Percentiles rank a stretch among this genome's conserved stretches.
Conservation (phyloP, 2,329 filamentous ascomycete species). For the Fusarium verrucosum region DNA sequence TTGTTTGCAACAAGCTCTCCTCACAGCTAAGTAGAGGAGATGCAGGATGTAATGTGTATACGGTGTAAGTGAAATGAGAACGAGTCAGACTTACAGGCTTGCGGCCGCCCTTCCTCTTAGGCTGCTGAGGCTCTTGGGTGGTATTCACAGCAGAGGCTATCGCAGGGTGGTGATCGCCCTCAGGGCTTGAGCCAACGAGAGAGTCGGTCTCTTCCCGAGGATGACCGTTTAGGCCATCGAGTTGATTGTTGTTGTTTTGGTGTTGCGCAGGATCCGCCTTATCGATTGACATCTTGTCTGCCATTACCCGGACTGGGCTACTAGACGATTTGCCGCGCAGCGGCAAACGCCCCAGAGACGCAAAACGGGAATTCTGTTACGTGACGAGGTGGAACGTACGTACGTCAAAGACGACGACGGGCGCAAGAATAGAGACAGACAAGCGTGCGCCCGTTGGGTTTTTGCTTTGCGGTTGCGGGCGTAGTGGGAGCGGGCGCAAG, state of each 20-base stretch:
- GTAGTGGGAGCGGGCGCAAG: slow-evolving; percentile 50
- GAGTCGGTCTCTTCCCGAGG: slow-evolving; percentile 68
- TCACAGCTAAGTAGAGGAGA: not conserved
- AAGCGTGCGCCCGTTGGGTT: slow-evolving; percentile 50
- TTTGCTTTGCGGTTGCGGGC: slow-evolving; percentile 52
- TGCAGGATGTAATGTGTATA: not conserved
- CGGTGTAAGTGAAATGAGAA: slow-evolving; percentile 6
- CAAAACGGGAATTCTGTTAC: slow-evolving; percentile 51
- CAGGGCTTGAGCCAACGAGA: slow-evolving; percentile 68
- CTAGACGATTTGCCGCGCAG: slow-evolving; percentile 50
- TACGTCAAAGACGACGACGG: slow-evolving; percentile 45
- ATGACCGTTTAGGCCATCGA: slow-evolving; percentile 49
- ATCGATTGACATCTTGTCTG: slow-evolving; percentile 74
- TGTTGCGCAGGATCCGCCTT: slow-evolving; percentile 53
- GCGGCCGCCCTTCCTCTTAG: slow-evolving; percentile 96
- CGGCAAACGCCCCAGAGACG: slow-evolving; percentile 50
- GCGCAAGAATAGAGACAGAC: slow-evolving; percentile 43
- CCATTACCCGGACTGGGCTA: slow-evolving; percentile 58
- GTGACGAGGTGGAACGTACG: slow-evolving; percentile 47
- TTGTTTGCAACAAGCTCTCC: not conserved
- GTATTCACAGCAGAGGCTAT: slow-evolving; percentile 46
- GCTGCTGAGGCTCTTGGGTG: slow-evolving; percentile 67
- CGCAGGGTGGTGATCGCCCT: slow-evolving; percentile 59
- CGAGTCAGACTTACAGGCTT: slow-evolving; percentile 77
- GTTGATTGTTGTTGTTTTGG: slow-evolving; percentile 47